phyloP scores from a whole-genome alignment of 139 green algal genomes.

The Gonium pectorale region DNA sequence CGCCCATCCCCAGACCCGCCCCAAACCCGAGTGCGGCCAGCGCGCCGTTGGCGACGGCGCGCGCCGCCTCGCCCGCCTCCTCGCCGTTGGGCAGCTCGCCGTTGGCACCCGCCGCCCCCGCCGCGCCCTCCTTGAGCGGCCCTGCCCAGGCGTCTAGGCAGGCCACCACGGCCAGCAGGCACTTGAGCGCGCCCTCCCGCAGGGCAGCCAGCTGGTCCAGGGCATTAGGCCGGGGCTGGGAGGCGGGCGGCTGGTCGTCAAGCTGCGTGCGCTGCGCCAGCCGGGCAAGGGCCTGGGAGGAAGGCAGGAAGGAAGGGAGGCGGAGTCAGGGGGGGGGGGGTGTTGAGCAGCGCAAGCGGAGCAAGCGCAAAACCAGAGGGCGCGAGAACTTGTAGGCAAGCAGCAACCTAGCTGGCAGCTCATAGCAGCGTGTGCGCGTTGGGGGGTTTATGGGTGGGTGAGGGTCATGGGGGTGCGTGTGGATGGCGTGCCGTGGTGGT shows the following conservation, averaged over 20 bases:
- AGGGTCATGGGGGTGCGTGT: too few relatives aligned
- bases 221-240: conserved; percentile 25
- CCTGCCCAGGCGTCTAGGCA: conserved; percentile 83
- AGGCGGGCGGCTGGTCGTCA: conserved; percentile 15
- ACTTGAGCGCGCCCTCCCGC: conserved; percentile 39
- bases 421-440: too few relatives aligned
- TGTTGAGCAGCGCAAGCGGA: too few relatives aligned
- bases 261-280: conserved; percentile 45
- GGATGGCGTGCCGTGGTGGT: too few relatives aligned
- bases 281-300: conserved; percentile 47
- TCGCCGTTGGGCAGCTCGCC: not conserved
- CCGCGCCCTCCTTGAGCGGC: conserved; percentile 59
- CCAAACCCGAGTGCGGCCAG: too few relatives aligned
- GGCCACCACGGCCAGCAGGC: conserved; percentile 65
- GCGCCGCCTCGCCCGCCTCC: not conserved
- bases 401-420: too few relatives aligned
- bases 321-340: not conserved
- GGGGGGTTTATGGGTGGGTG: too few relatives aligned
- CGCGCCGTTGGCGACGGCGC: not conserved
- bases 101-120: not conserved
- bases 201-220: conserved; percentile 16
- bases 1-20: not conserved
- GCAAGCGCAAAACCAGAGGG: too few relatives aligned
- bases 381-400: too few relatives aligned
- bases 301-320: not conserved